These are phyloP conservation scores for Blastobotrys elegans DNA, from an alignment of 1,139 yeast species.

Conservation along the genomic window DNA sequence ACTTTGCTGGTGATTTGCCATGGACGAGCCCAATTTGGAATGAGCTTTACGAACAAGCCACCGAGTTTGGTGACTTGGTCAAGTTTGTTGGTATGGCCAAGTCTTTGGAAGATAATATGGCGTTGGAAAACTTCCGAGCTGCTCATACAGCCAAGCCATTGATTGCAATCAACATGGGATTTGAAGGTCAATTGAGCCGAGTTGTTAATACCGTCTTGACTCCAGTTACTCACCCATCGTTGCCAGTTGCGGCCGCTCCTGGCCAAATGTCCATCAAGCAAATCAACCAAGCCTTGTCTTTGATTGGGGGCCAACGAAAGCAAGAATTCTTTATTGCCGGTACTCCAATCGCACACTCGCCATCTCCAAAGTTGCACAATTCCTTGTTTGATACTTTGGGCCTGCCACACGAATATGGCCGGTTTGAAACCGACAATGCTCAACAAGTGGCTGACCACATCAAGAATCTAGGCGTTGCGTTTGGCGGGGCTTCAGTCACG, in stretches of 20 bases:
- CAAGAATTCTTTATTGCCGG: conserved; percentile 78
- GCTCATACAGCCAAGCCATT: conserved; percentile 49
- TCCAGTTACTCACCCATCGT: conserved; percentile 68
- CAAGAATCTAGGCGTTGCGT: conserved; percentile 46
- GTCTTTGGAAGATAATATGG: conserved; percentile 60
- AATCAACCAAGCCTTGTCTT: conserved; percentile 53
- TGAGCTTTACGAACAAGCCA: conserved; percentile 62
- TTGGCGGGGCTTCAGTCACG: conserved; percentile 91
- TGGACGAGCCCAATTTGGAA: conserved; percentile 78
- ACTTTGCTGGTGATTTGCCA: conserved; percentile 52
- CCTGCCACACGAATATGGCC: conserved; percentile 68
- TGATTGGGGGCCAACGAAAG: conserved; percentile 55
- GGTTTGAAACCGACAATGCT: conserved; percentile 65
- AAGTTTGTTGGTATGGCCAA: conserved; percentile 81
- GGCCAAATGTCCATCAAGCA: conserved; percentile 59
- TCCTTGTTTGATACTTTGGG: conserved; percentile 68
- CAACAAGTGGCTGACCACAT: conserved; percentile 43
- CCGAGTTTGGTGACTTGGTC: conserved; percentile 61
- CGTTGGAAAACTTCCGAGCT: conserved; percentile 63
- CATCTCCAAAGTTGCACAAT: conserved; percentile 82
- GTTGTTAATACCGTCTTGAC: conserved; percentile 71
- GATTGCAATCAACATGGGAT: conserved; percentile 81
- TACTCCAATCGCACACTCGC: conserved; percentile 75
- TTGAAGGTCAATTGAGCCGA: conserved; percentile 69
- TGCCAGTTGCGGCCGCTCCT: conserved; percentile 69